These are phyloP conservation scores for Orbilia quercus DNA, from an alignment of 2,329 filamentous ascomycete species.

Conservation along the genomic window DNA sequence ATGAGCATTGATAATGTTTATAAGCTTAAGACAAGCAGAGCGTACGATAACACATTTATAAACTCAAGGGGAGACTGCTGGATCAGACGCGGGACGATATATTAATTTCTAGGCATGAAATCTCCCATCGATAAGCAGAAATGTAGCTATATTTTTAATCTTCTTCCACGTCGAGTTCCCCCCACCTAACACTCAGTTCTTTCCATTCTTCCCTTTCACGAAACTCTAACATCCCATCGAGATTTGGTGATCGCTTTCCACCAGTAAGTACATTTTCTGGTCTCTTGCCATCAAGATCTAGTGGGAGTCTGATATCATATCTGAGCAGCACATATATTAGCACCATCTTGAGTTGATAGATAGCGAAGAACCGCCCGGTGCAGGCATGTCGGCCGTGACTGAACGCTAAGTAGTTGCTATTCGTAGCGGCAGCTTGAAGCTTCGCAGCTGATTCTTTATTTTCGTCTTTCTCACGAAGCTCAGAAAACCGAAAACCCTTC, in stretches of 20 bases:
- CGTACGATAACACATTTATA: no score
- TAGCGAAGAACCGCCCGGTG: constrained; percentile 64
- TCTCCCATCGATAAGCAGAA: no score
- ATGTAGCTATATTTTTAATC: not conserved
- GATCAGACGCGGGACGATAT: no score
- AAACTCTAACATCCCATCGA: constrained; percentile 34
- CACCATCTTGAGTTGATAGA: constrained; percentile 63
- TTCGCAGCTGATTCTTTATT: constrained; percentile 38
- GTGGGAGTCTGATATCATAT: constrained; percentile 62
- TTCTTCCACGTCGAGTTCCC: constrained; percentile 10
- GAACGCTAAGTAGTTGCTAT: constrained; percentile 62
- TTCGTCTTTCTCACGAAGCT: constrained; percentile 61
- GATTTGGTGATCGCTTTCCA: constrained; percentile 43
- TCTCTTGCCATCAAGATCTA: constrained; percentile 25
- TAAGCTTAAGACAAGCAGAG: no score
- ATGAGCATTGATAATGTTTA: no score
- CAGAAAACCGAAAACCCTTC: constrained; percentile 65
- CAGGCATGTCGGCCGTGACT: constrained; percentile 63
- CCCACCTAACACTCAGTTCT: constrained; percentile 14
- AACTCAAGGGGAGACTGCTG: no score
- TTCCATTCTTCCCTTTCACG: constrained; percentile 30
- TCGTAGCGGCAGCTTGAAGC: constrained; percentile 60
- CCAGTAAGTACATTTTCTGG: constrained; percentile 47
- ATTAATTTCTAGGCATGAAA: no score
- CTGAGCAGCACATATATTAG: constrained; percentile 62